Percentiles rank a stretch among this genome's conserved stretches.
These are phyloP conservation scores for Rubroshorea leprosula DNA, from an alignment of 345 rosid genomes.

Conservation along the genomic window DNA sequence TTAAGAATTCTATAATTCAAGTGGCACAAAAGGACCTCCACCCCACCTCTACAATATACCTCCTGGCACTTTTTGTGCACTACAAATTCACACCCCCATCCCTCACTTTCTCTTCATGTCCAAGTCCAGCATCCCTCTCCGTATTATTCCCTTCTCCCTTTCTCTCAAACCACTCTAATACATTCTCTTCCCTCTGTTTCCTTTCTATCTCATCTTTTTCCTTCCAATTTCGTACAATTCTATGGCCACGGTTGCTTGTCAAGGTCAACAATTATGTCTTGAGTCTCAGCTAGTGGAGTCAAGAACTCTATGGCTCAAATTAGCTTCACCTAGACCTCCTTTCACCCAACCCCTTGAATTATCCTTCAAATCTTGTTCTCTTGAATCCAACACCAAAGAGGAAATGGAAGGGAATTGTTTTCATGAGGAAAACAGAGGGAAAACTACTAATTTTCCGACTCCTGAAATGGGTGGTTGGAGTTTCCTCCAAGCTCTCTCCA, in stretches of 20 bases:
- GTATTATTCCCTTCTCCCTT: neutral
- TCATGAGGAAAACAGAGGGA: constrained; percentile 11
- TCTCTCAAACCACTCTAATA: neutral
- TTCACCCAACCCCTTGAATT: constrained; percentile 34
- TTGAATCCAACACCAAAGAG: constrained; percentile 24
- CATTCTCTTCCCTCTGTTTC: constrained; percentile 8
- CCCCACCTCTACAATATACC: constrained; percentile 2
- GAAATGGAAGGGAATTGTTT: constrained; percentile 13
- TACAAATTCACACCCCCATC: constrained; percentile 44
- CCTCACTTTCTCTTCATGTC: constrained; percentile 25
- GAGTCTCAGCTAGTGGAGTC: constrained; percentile 54
- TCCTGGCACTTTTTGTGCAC: constrained; percentile 29
- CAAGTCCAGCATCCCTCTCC: constrained; percentile 25
- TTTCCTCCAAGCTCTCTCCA: constrained; percentile 40
- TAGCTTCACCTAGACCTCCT: constrained; percentile 41
- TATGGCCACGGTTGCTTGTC: constrained; percentile 69
- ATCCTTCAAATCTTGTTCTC: constrained; percentile 29
- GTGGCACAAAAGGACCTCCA: constrained; percentile 28
- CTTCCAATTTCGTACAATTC: neutral
- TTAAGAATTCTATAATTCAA: constrained; percentile 31
- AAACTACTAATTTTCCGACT: constrained; percentile 5
- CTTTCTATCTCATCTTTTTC: constrained; percentile 11
- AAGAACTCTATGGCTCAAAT: constrained; percentile 45
- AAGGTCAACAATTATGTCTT: constrained; percentile 49
- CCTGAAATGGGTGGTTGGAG: constrained; percentile 42